Conservation (phyloP, 2,329 filamentous ascomycete genomes). For the Aphanocladium album region DNA sequence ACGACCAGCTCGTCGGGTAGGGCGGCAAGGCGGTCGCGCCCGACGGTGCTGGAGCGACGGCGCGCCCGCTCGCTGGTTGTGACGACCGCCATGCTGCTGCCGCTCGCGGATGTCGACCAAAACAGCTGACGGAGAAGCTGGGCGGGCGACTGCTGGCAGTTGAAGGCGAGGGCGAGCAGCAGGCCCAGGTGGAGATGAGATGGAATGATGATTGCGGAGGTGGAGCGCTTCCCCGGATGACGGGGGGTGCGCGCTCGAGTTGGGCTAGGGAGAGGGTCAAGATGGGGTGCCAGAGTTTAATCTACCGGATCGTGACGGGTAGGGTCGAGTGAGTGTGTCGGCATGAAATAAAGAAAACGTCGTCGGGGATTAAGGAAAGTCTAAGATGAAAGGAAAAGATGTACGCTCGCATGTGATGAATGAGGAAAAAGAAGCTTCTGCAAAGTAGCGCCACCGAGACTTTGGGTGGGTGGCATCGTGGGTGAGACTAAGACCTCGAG, state of each 20-base stretch:
- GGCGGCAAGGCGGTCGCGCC: constrained; percentile 18
- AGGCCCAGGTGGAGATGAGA: constrained; percentile 4
- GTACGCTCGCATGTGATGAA: too few species aligned
- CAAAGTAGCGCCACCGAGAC: too few species aligned
- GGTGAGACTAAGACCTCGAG: too few species aligned
- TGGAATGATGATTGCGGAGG: neutral
- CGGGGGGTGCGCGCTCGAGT: neutral
- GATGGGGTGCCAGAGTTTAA: too few species aligned
- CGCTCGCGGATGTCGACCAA: neutral
- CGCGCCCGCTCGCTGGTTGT: neutral
- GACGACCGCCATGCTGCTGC: neutral
- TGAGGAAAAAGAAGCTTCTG: too few species aligned
- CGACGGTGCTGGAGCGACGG: neutral
- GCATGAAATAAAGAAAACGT: too few species aligned
- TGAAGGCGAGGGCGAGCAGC: neutral
- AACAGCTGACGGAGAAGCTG: neutral
- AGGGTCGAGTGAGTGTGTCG: too few species aligned
- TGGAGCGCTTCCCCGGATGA: constrained; percentile 8
- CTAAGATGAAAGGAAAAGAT: too few species aligned
- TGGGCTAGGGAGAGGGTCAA: neutral
- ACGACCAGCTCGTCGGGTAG: constrained; percentile 37
- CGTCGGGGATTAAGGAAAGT: too few species aligned
- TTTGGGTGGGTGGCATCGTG: too few species aligned
- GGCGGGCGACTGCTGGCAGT: too few species aligned
- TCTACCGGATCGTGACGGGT: too few species aligned